A percentile compares a stretch with the other conserved stretches of the same genome.
Conservation (phyloP, 257 asterid species). For the Nicotiana tabacum region DNA sequence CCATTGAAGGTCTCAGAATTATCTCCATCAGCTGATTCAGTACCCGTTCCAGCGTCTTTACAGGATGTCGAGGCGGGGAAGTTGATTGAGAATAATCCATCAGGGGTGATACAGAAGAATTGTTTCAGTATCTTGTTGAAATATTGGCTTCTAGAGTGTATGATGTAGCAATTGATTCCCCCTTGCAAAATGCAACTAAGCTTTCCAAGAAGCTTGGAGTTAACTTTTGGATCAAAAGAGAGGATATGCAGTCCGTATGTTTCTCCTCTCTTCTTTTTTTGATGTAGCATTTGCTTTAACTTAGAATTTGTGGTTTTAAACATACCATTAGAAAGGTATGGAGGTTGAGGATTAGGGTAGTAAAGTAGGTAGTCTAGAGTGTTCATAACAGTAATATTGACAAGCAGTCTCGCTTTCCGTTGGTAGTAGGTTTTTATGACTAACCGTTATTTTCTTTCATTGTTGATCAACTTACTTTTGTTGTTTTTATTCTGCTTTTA, state of each 20-base stretch:
- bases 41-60: background rate
- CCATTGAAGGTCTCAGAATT: slow-evolving; percentile 16
- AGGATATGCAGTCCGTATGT: slow-evolving; percentile 74
- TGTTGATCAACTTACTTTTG: too few species aligned
- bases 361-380: too few species aligned
- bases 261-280: background rate
- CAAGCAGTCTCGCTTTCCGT: too few species aligned
- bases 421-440: too few species aligned
- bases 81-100: slow-evolving; percentile 33
- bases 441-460: too few species aligned
- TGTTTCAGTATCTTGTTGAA: slow-evolving; percentile 59
- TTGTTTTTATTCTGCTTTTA: too few species aligned
- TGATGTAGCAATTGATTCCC: slow-evolving; percentile 76
- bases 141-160: slow-evolving; percentile 73
- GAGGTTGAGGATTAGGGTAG: too few species aligned
- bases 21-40: slow-evolving; percentile 18
- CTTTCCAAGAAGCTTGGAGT: slow-evolving; percentile 59
- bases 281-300: too few species aligned
- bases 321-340: background rate
- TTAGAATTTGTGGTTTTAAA: background rate
- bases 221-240: slow-evolving; percentile 77
- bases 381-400: too few species aligned
- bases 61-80: slow-evolving; percentile 37
- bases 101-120: background rate
- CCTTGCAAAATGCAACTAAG: slow-evolving; percentile 65